Percentiles rank a stretch among this genome's conserved stretches.
Conservation (phyloP, 192 early-diverging fungal species). For the Linnemannia zychae region DNA sequence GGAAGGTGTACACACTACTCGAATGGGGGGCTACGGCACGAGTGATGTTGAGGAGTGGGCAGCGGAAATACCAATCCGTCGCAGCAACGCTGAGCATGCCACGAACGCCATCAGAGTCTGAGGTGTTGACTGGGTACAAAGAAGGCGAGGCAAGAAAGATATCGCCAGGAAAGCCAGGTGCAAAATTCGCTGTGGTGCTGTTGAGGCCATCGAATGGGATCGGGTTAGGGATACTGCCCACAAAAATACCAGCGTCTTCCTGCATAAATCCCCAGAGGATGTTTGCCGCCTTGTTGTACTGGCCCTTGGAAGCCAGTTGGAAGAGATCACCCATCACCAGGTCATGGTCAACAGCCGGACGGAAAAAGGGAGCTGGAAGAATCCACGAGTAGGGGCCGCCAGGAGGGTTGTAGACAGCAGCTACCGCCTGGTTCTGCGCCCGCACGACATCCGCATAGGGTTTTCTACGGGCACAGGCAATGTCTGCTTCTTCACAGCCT, state of each 20-base stretch:
- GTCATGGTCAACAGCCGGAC: not conserved
- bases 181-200: not conserved
- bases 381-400: not conserved
- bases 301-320: not conserved
- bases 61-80: constrained; percentile 10
- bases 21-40: not conserved
- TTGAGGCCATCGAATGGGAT: not conserved
- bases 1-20: not conserved
- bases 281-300: not conserved
- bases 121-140: constrained; percentile 9
- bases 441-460: not conserved
- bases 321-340: not conserved
- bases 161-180: not conserved
- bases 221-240: not conserved
- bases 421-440: not conserved
- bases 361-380: not conserved
- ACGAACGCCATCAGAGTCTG: constrained; percentile 13
- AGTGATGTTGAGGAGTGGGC: constrained; percentile 6
- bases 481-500: not conserved
- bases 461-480: not conserved
- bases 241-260: not conserved
- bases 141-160: not conserved
- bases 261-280: not conserved
- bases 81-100: not conserved
- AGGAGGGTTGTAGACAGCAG: not conserved